Evolutionary conservation across 2,329 filamentous ascomycete genomes (phyloP), one percentile per base, ranked within the genome.

Genomic region (Coniosporium tulheliwenetii): DNA sequence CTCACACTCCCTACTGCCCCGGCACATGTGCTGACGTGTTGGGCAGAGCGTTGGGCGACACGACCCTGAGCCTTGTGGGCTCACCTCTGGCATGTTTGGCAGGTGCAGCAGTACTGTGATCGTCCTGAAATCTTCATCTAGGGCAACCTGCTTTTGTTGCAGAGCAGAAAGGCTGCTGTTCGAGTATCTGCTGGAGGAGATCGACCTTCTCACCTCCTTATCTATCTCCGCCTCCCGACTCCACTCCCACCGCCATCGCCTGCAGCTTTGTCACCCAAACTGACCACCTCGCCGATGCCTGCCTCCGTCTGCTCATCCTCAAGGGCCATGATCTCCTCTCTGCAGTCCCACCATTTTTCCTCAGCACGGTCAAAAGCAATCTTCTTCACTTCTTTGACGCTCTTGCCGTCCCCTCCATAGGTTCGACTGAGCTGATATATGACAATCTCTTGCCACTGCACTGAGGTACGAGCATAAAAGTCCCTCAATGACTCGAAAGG

Each of bases 331-430:
- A 98, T 83, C 64, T 96, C 89, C 65, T 98, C 91, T 51, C 91
- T 75, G 56, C 81, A 86, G 67, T 95, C 91, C 91, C 91, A 98
- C 91, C 91, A 98, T 60, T 93, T 94, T 64, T 87, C 83, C 61
- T 98, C 91, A 34, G 87, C 87, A 47, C 85, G 71, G 55, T 85
- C 81, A 58, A 95, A 98, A 1, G 86, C 91, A 56, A 77, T 79
- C 52, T 87, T 81, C 59, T 93, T 86, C 52, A 96, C 78, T 65
- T 96, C 91, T 67, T 98, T 98, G 54, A 93, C 67, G 0, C 76
- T 70, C 47, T 85, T 71, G 34, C 76, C 71, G 58, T 83, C 81
- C 2, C 74, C 72, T 47, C 77, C 73, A 1, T 48, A 50, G 36
- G 76, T 66, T 30, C 74, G 74, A 58, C 78, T 79, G 43, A 91